These are phyloP conservation scores for Xanthoparmelia taractica DNA, from an alignment of 495 filamentous ascomycete genomes.

Conservation along the genomic window DNA sequence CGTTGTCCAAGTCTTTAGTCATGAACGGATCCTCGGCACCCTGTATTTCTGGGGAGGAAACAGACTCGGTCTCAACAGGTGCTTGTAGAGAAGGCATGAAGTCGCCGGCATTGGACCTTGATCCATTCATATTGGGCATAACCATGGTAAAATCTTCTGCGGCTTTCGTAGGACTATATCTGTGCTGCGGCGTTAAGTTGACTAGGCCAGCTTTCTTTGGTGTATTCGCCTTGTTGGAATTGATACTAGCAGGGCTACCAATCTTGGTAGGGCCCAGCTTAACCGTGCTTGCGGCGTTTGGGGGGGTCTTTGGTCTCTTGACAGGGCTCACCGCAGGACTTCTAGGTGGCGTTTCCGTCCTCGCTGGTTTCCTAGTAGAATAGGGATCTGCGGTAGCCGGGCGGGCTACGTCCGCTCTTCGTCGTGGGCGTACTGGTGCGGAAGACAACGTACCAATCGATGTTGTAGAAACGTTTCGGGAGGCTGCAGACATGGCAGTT, in stretches of 20 bases:
- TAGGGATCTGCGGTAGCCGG: conserved; percentile 53
- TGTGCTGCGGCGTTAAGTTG: conserved; percentile 1
- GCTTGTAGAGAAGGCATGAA: conserved; percentile 1
- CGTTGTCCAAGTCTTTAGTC: background rate
- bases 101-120: background rate
- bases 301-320: conserved; percentile 29
- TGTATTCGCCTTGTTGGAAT: background rate
- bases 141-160: conserved; percentile 21
- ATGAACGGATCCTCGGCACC: conserved; percentile 10
- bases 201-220: conserved; percentile 8
- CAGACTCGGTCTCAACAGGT: conserved; percentile 1
- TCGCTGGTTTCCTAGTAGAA: conserved; percentile 26
- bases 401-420: conserved; percentile 43
- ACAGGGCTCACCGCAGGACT: conserved; percentile 41
- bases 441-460: conserved; percentile 44
- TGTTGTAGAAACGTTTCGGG: conserved; percentile 28
- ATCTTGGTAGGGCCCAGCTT: conserved; percentile 16
- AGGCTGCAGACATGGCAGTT: conserved; percentile 19
- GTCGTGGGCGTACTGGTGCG: conserved; percentile 51
- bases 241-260: conserved; percentile 14
- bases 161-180: conserved; percentile 19
- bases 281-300: conserved; percentile 10
- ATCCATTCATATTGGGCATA: conserved; percentile 10
- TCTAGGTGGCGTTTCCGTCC: conserved; percentile 35
- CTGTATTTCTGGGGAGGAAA: background rate